A percentile compares a stretch with the other conserved stretches of the same genome.
Conservation (phyloP, 805 yeast genomes). For the Cyberlindnera euphorbiae region DNA sequence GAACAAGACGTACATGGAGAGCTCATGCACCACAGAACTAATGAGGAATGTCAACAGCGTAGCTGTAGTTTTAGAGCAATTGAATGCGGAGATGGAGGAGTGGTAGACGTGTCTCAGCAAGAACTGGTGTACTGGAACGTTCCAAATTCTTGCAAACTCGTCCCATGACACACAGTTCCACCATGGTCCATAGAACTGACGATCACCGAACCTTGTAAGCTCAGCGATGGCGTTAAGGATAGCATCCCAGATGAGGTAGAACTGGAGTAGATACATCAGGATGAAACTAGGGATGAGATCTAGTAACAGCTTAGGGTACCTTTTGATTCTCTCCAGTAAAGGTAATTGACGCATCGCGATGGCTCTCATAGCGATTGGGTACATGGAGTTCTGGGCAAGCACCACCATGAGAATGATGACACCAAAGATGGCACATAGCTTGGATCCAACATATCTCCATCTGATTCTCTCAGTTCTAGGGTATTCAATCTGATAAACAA, state of each 20-base stretch:
- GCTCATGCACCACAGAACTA: conserved; percentile 82
- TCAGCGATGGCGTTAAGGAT: conserved; percentile 89
- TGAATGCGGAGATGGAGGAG: conserved; percentile 73
- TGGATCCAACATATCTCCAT: conserved; percentile 62
- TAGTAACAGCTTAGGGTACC: conserved; percentile 55
- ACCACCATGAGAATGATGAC: conserved; percentile 77
- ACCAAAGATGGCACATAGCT: conserved; percentile 80
- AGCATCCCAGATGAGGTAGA: conserved; percentile 93
- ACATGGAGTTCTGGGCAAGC: conserved; percentile 68
- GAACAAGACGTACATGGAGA: conserved; percentile 88
- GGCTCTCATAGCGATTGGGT: conserved; percentile 66
- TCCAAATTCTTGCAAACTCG: conserved; percentile 92
- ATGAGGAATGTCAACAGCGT: conserved; percentile 73
- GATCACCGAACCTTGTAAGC: conserved; percentile 77
- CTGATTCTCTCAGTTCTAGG: conserved; percentile 72
- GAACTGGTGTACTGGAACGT: conserved; percentile 87
- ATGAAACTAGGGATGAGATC: conserved; percentile 81
- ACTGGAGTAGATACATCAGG: conserved; percentile 67
- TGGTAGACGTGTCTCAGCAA: conserved; percentile 91
- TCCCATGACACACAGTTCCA: conserved; percentile 96
- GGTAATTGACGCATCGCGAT: conserved; percentile 49
- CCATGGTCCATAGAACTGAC: conserved; percentile 95
- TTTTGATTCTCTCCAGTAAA: conserved; percentile 35
- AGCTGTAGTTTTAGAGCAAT: conserved; percentile 61
- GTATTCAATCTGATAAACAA: conserved; percentile 76